Base-by-base conservation (phyloP, 2,329 filamentous ascomycete species). In the Hypoxylon sp. region DNA sequence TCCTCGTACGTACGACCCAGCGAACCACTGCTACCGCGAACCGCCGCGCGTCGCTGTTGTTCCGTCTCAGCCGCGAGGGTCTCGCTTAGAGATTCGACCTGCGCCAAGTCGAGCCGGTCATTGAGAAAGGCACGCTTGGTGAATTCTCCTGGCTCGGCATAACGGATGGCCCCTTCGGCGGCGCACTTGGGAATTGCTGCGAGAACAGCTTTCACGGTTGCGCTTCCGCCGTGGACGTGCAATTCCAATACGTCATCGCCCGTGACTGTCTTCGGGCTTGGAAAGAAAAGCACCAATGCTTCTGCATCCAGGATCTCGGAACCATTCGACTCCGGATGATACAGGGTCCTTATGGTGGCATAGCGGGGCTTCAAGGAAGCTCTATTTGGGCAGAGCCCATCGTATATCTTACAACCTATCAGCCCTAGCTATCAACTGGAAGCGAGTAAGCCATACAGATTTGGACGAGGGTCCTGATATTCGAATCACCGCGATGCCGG, bases 101-200 rank as follows among this genome's bases (percentile, higher is more conserved):
- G 94, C 2, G 93, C 92, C 1, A 99, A 86, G 74, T 97, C 92
- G 3, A 99, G 86, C 1, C 93, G 89, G 74, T 91, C 86, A 77
- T 98, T 96, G 77, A 94, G 85, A 75, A 99, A 99, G 4, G 96
- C 94, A 38, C 96, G 90, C 67, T 91, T 90, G 3, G 96, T 99
- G 79, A 99, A 99, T 77, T 99, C 96, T 60, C 96, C 96, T 0
- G 96, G 91, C 76, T 98, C 95, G 2, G 96, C 96, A 77, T 97
- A 97, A 30, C 94, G 92, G 63, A 97, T 89, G 11, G 66, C 75
- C 21, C 65, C 57, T 23, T 63, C 23, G 32, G 17, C 34, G 58
- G 41, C 23, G 71, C 85, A 89, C 46, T 80, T 80, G 0, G 92
- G 86, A 62, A 99, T 92, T 3, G 94, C 93, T 23, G 87, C 82